Conservation (phyloP, 139 green algal genomes). For the Medakamo hakoo region DNA sequence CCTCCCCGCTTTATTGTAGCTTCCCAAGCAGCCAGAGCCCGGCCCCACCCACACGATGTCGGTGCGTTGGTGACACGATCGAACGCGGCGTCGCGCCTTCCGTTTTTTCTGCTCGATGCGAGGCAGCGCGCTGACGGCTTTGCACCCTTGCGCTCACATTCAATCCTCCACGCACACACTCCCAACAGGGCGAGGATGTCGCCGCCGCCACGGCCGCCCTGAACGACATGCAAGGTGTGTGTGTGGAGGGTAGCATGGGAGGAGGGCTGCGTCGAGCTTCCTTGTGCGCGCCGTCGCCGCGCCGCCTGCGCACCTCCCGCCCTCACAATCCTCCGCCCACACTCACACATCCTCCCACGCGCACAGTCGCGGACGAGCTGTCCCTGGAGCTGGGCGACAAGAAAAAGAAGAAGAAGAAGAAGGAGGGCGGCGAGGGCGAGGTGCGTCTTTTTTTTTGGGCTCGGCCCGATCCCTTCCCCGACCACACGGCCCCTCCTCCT, state of each 20-base stretch:
- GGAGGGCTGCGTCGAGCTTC: too few species aligned
- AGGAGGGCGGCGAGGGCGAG: background rate
- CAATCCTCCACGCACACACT: background rate
- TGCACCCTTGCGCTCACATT: too few species aligned
- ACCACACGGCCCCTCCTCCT: background rate
- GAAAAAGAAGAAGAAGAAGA: slow-evolving; percentile 22
- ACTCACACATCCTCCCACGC: too few species aligned
- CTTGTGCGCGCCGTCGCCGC: too few species aligned
- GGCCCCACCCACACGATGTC: too few species aligned
- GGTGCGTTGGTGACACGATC: too few species aligned
- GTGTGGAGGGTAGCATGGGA: background rate
- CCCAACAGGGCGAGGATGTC: background rate
- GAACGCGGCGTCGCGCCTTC: too few species aligned
- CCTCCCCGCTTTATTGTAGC: too few species aligned
- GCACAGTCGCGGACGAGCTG: too few species aligned
- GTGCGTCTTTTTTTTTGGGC: background rate
- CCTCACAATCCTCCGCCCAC: background rate
- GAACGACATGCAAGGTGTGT: background rate
- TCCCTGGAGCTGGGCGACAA: slow-evolving; percentile 19
- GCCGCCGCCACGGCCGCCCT: background rate
- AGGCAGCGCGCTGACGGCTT: background rate
- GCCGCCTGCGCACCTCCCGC: background rate
- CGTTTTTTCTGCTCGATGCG: too few species aligned
- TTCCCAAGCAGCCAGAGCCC: too few species aligned
- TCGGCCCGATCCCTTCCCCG: background rate